phyloP scores from a whole-genome alignment of 2,329 filamentous ascomycete genomes.

The Coleophoma cylindrospora region DNA sequence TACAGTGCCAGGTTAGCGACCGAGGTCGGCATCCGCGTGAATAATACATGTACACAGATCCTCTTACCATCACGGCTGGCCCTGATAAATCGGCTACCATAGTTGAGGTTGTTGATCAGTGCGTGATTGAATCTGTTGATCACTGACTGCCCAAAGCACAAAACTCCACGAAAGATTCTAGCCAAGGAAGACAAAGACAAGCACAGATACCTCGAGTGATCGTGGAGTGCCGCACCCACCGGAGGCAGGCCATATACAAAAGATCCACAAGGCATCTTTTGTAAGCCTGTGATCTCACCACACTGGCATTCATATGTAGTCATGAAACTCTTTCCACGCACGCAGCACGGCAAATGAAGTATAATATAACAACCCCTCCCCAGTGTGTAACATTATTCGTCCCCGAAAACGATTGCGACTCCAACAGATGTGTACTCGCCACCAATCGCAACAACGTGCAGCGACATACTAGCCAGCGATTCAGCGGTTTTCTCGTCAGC shows the following conservation, averaged over 20 bases:
- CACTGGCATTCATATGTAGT: too few relatives aligned
- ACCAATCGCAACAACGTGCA: too few relatives aligned
- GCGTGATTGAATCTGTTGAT: neutral
- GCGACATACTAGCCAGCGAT: too few relatives aligned
- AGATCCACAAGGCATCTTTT: neutral
- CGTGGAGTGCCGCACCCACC: neutral
- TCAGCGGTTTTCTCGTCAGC: too few relatives aligned
- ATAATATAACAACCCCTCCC: too few relatives aligned
- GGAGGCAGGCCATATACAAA: neutral
- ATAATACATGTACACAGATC: neutral
- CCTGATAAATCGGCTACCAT: conserved; percentile 1
- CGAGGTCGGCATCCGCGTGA: neutral
- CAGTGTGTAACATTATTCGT: too few relatives aligned
- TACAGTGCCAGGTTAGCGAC: neutral
- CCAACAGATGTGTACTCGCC: too few relatives aligned
- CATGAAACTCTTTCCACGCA: too few relatives aligned
- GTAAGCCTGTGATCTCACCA: too few relatives aligned
- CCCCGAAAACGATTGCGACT: too few relatives aligned
- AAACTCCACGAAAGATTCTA: neutral
- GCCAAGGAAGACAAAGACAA: neutral
- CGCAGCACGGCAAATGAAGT: too few relatives aligned
- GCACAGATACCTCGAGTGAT: neutral
- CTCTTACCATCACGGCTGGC: neutral
- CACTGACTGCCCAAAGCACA: neutral
- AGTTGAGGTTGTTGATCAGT: neutral